phyloP scores from a whole-genome alignment of 2,329 filamentous ascomycete species.

The Fusarium luffae region DNA sequence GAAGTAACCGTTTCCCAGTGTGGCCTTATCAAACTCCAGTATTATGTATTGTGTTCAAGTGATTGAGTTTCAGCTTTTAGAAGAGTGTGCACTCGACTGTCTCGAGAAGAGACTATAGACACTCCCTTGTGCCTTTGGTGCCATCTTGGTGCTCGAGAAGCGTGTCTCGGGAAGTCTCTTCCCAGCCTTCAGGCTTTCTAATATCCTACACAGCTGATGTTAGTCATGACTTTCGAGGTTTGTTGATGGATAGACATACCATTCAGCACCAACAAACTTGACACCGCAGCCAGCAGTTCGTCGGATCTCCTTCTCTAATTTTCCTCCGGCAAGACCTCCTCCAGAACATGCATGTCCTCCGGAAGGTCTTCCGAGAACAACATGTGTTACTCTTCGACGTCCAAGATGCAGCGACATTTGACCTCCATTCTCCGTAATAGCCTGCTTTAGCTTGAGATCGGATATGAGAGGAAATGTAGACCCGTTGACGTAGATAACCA shows the following conservation, averaged over 20 bases:
- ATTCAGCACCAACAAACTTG: constrained; percentile 84
- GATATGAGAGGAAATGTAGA: constrained; percentile 84
- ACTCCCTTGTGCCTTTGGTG: constrained; percentile 70
- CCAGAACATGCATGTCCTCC: constrained; percentile 65
- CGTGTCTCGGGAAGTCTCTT: constrained; percentile 79
- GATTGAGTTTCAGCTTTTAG: constrained; percentile 7
- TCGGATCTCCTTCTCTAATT: constrained; percentile 83
- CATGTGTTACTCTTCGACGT: constrained; percentile 82
- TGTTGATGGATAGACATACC: constrained; percentile 58
- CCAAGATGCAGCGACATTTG: constrained; percentile 76
- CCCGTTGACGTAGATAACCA: constrained; percentile 87
- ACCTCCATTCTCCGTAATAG: constrained; percentile 80
- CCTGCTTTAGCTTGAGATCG: constrained; percentile 85
- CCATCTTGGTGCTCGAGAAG: constrained; percentile 73
- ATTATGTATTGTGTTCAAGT: background rate
- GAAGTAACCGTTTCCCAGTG: too few relatives aligned
- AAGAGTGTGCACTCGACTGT: constrained; percentile 11
- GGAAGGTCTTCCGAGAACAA: constrained; percentile 77
- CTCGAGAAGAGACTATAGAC: constrained; percentile 64
- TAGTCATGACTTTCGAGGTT: background rate
- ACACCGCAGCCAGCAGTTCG: constrained; percentile 74
- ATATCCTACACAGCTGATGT: constrained; percentile 64
- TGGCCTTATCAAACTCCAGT: background rate
- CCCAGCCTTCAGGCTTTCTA: constrained; percentile 84
- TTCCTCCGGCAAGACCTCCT: constrained; percentile 79